phyloP scores from a whole-genome alignment of 2,329 filamentous ascomycete genomes.

The Chrysoporthe austroafricana region DNA sequence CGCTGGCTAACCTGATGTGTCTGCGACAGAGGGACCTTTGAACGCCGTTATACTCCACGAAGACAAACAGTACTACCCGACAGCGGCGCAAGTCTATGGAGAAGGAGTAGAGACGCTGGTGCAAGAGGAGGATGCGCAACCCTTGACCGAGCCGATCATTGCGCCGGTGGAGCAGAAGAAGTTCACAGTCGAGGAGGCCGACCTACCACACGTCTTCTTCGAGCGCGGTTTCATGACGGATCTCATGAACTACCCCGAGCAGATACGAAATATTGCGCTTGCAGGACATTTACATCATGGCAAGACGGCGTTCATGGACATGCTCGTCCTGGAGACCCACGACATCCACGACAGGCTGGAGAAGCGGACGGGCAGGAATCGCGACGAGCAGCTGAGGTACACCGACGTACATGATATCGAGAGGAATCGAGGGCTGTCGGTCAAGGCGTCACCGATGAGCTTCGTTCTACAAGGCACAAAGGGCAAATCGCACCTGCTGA shows the following conservation, averaged over 20 bases:
- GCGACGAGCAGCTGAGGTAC: constrained; percentile 90
- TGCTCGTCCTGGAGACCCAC: constrained; percentile 95
- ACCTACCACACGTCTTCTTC: constrained; percentile 86
- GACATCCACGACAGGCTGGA: constrained; percentile 80
- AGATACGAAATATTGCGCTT: constrained; percentile 89
- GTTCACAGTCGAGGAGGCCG: constrained; percentile 89
- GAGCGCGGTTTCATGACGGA: constrained; percentile 92
- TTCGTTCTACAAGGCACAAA: constrained; percentile 85
- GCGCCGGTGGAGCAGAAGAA: constrained; percentile 93
- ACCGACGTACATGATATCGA: constrained; percentile 92
- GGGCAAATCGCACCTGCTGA: constrained; percentile 93
- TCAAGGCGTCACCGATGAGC: constrained; percentile 94
- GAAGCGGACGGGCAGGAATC: constrained; percentile 76
- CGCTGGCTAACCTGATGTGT: constrained; percentile 34
- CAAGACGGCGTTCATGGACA: constrained; percentile 98
- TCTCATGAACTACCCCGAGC: constrained; percentile 93
- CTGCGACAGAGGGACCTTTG: constrained; percentile 71
- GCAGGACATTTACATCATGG: constrained; percentile 95
- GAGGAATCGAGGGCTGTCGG: constrained; percentile 84
- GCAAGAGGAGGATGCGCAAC: constrained; percentile 95
- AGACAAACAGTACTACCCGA: constrained; percentile 99
- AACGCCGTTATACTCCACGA: constrained; percentile 98
- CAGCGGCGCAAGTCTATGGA: constrained; percentile 95
- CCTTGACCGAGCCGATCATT: constrained; percentile 89
- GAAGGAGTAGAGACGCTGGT: constrained; percentile 93